A percentile compares a stretch with the other conserved stretches of the same genome.
phyloP scores from a whole-genome alignment of 495 filamentous ascomycete genomes.

The Penicillium verhagenii region DNA sequence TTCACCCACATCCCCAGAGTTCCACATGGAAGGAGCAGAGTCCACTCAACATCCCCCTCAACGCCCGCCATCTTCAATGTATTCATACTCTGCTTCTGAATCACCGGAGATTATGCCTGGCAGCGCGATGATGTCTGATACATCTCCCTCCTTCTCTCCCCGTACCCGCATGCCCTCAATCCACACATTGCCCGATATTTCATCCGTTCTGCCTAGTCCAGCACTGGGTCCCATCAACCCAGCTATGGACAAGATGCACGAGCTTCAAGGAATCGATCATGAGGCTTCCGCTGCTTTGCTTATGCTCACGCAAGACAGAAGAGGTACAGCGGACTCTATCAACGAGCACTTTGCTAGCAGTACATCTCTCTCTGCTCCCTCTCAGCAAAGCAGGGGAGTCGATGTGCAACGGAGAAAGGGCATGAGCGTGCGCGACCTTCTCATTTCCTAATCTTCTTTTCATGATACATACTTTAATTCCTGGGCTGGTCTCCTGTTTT shows the following conservation, averaged over 20 bases:
- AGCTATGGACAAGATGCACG: conserved; percentile 24
- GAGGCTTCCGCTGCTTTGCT: conserved; percentile 79
- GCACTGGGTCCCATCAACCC: conserved; percentile 35
- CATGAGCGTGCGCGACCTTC: conserved; percentile 79
- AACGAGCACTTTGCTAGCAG: conserved; percentile 22
- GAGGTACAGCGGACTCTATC: conserved; percentile 41
- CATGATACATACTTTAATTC: conserved; percentile 23
- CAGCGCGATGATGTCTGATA: conserved; percentile 23
- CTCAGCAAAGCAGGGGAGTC: conserved; percentile 4
- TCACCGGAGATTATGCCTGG: conserved; percentile 36
- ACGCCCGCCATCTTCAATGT: conserved; percentile 18
- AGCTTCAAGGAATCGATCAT: conserved; percentile 57
- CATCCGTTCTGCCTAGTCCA: conserved; percentile 44
- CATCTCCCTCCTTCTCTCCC: conserved; percentile 42
- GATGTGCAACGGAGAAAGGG: conserved; percentile 41
- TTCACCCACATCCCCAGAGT: conserved; percentile 40
- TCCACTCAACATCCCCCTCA: conserved; percentile 11
- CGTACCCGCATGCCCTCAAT: conserved; percentile 33
- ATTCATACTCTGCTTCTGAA: conserved; percentile 33
- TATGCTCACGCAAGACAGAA: conserved; percentile 72
- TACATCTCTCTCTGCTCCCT: conserved; percentile 10
- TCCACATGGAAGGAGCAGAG: conserved; percentile 25
- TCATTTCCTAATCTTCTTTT: too few relatives aligned
- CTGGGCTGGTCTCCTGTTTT: not conserved
- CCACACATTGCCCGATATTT: conserved; percentile 24